phyloP scores from a whole-genome alignment of 768 basidiomycete genomes.

The Mycena metata region DNA sequence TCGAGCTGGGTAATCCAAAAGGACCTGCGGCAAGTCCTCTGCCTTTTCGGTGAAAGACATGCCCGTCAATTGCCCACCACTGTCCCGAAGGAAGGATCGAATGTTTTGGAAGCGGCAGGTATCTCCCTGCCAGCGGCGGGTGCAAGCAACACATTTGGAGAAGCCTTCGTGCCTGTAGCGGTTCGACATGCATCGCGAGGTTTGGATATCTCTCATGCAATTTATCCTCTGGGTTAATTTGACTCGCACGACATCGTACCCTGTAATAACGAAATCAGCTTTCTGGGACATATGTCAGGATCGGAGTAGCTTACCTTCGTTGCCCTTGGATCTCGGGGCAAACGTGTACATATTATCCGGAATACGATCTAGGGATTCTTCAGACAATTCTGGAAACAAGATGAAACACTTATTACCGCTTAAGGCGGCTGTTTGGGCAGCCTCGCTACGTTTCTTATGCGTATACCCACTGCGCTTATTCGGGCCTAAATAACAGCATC shows the following conservation, averaged over 20 bases:
- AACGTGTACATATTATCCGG: conserved; percentile 26
- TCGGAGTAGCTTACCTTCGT: conserved; percentile 15
- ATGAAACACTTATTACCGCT: conserved; percentile 60
- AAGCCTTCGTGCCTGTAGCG: conserved; percentile 80
- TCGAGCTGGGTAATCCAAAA: conserved; percentile 71
- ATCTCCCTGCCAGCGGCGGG: conserved; percentile 89
- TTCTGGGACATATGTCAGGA: background rate
- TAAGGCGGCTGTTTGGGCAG: conserved; percentile 73
- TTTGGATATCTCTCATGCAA: conserved; percentile 73
- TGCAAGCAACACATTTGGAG: conserved; percentile 87
- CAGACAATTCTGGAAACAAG: conserved; percentile 23
- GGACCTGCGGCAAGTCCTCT: conserved; percentile 63
- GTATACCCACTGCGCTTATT: conserved; percentile 75
- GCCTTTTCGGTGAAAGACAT: conserved; percentile 79
- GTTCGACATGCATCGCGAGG: conserved; percentile 88
- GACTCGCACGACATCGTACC: conserved; percentile 19
- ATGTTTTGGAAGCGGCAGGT: conserved; percentile 91
- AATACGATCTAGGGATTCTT: conserved; percentile 16
- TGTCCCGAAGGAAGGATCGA: conserved; percentile 79
- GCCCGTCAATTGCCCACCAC: conserved; percentile 68
- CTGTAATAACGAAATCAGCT: conserved; percentile 31
- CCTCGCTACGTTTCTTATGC: conserved; percentile 80
- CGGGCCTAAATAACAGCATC: conserved; percentile 47
- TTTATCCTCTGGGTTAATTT: conserved; percentile 41
- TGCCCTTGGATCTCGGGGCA: background rate